Evolutionary conservation across 208 protist species (phyloP), one percentile per base, ranked within the genome.

Genomic region (Leptomonas seymouri): DNA sequence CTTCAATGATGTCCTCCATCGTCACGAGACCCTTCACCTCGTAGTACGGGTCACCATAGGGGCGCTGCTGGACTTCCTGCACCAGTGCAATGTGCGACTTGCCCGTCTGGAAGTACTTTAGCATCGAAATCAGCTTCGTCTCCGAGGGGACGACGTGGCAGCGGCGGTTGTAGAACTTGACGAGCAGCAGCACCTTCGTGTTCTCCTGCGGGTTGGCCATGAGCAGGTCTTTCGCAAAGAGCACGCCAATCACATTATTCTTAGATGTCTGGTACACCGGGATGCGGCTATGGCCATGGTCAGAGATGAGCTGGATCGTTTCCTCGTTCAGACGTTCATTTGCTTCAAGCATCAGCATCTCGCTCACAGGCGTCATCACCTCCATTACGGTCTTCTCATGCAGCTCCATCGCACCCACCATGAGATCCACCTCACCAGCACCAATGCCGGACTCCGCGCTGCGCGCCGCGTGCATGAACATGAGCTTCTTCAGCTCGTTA

Each of bases 1-100:
- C 95, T 76, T 99, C 97, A 56, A 99, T 97, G 41, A 99, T 83
- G 70, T 99, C 98, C 71, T 99, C 98, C 73, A 99, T 90, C 42
- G 97, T 98, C 12, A 98, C 92, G 55, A 99, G 90, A 60, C 98
- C 98, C 53, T 98, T 90, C 27, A 96, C 86, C 59, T 98, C 93
- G 72, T 99, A 98, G 67, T 93, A 95, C 21, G 97, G 97, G 79
- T 98, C 97, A 27, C 95, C 88, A 67, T 91, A 81, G 36, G 82
- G 79, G 28, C 88, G 83, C 65, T 95, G 86, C 71, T 94, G 85
- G 36, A 98, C 93, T 73, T 97, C 89, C 60, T 95, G 84, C 48
- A 98, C 93, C 20, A 99, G 74, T 16, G 93, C 96, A 21, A 99
- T 94, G 82, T 99, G 97, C 18, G 86, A 89, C 72, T 85, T 88